These are phyloP conservation scores for Dactylellina sp. DNA, from an alignment of 2,329 filamentous ascomycete species.

Conservation along the genomic window DNA sequence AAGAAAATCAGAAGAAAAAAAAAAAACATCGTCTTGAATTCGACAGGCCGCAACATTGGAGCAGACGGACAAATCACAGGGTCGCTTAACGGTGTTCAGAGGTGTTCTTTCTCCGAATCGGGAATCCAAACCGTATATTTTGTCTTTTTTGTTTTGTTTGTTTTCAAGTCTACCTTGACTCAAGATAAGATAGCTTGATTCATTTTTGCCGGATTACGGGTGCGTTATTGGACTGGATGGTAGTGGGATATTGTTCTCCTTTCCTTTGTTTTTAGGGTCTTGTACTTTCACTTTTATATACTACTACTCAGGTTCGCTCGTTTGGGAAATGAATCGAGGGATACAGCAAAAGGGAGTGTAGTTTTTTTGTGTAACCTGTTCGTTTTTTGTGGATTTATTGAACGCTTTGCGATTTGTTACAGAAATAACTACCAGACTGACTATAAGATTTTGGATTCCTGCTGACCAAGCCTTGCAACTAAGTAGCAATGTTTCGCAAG, in stretches of 20 bases:
- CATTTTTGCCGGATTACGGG: slow-evolving; percentile 33
- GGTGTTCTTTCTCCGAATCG: slow-evolving; percentile 56
- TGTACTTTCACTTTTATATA: slow-evolving; percentile 29
- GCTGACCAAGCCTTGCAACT: not conserved
- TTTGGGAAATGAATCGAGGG: slow-evolving; percentile 32
- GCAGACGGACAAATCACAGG: slow-evolving; percentile 55
- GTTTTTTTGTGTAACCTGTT: slow-evolving; percentile 15
- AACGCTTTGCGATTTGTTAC: slow-evolving; percentile 8
- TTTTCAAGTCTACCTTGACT: slow-evolving; percentile 5
- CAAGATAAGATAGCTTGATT: slow-evolving; percentile 22
- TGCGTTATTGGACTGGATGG: slow-evolving; percentile 40
- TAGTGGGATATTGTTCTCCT: slow-evolving; percentile 38
- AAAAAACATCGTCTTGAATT: slow-evolving; percentile 41
- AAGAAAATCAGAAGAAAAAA: slow-evolving; percentile 29
- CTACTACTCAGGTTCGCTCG: slow-evolving; percentile 54
- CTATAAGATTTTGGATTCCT: slow-evolving; percentile 14
- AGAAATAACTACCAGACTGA: slow-evolving; percentile 49
- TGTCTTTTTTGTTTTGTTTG: slow-evolving; percentile 14
- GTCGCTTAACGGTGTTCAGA: slow-evolving; percentile 56
- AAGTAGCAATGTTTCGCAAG: slow-evolving; percentile 1
- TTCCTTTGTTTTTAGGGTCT: slow-evolving; percentile 18
- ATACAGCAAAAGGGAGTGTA: slow-evolving; percentile 20
- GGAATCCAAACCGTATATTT: slow-evolving; percentile 46
- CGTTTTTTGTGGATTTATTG: slow-evolving; percentile 15
- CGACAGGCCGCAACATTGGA: slow-evolving; percentile 52